Conservation (phyloP, 2,329 filamentous ascomycete genomes). For the Colletotrichum eleusines region DNA sequence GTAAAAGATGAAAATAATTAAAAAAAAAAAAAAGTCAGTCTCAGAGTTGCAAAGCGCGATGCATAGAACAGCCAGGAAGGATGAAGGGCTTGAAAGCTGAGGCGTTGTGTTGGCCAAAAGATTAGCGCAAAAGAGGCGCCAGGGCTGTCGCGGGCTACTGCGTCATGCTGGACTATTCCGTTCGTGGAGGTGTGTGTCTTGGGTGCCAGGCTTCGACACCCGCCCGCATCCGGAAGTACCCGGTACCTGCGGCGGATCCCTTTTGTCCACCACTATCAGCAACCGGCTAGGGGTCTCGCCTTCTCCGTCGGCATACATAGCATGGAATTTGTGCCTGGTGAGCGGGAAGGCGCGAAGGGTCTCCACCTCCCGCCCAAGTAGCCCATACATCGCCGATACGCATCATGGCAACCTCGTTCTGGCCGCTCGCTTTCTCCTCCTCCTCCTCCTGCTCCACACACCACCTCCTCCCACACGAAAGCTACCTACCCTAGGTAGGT, state of each 20-base stretch:
- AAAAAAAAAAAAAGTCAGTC: too few species aligned
- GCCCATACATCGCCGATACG: not conserved
- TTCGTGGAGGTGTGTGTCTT: constrained; percentile 34
- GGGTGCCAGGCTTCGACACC: constrained; percentile 12
- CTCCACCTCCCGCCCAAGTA: constrained; percentile 4
- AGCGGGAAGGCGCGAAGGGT: not conserved
- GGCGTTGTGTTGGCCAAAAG: not conserved
- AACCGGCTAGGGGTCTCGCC: not conserved
- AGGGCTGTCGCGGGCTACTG: not conserved
- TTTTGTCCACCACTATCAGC: not conserved
- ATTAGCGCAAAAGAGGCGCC: constrained; percentile 23
- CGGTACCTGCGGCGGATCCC: constrained; percentile 14
- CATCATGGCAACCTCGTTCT: constrained; percentile 2
- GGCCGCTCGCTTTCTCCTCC: not conserved
- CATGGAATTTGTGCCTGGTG: not conserved
- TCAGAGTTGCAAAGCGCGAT: not conserved
- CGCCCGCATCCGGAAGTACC: constrained; percentile 36
- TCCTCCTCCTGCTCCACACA: not conserved
- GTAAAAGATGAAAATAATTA: too few species aligned
- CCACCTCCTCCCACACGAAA: not conserved
- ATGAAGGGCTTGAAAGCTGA: not conserved
- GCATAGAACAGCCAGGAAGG: not conserved
- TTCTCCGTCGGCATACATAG: not conserved
- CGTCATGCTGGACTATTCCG: constrained; percentile 14
- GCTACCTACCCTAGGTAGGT: not conserved